These are phyloP conservation scores for Kuraishia borneana DNA, from an alignment of 805 yeast genomes.

Conservation along the genomic window DNA sequence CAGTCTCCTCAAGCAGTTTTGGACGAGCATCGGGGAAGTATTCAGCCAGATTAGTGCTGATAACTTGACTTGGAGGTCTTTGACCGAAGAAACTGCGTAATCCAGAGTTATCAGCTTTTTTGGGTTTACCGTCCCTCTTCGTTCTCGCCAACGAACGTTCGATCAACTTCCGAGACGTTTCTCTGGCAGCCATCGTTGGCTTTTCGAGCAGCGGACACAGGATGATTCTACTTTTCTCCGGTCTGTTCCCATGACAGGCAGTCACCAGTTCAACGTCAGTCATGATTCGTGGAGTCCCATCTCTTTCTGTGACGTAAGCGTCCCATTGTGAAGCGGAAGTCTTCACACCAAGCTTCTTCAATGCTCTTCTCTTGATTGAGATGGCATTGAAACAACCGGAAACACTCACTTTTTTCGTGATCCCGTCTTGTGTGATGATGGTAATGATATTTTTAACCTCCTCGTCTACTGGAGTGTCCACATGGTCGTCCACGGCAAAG, in stretches of 20 bases:
- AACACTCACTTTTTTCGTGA: conserved; percentile 55
- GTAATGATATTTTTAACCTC: conserved; percentile 28
- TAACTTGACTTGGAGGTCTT: conserved; percentile 88
- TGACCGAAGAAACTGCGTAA: conserved; percentile 53
- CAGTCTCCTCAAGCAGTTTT: conserved; percentile 63
- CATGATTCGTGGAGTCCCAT: conserved; percentile 31
- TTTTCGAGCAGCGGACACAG: conserved; percentile 52
- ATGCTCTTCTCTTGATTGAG: conserved; percentile 58
- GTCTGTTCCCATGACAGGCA: conserved; percentile 61
- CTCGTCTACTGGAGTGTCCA: not conserved
- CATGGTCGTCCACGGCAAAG: conserved; percentile 1
- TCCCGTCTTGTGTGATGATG: conserved; percentile 68
- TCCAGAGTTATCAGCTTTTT: conserved; percentile 9
- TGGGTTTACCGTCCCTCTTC: conserved; percentile 1
- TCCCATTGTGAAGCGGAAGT: conserved; percentile 40
- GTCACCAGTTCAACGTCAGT: conserved; percentile 77
- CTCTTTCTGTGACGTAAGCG: conserved; percentile 43
- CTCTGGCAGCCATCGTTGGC: conserved; percentile 53
- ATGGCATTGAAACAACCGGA: conserved; percentile 75
- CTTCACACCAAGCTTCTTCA: conserved; percentile 43
- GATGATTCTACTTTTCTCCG: conserved; percentile 60
- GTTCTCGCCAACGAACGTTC: conserved; percentile 7
- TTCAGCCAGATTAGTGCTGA: conserved; percentile 79
- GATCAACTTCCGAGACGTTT: conserved; percentile 38
- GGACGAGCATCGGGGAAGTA: conserved; percentile 82